Base-by-base conservation (phyloP, 2,329 filamentous ascomycete genomes). In the Diaporthe aspalathi region DNA sequence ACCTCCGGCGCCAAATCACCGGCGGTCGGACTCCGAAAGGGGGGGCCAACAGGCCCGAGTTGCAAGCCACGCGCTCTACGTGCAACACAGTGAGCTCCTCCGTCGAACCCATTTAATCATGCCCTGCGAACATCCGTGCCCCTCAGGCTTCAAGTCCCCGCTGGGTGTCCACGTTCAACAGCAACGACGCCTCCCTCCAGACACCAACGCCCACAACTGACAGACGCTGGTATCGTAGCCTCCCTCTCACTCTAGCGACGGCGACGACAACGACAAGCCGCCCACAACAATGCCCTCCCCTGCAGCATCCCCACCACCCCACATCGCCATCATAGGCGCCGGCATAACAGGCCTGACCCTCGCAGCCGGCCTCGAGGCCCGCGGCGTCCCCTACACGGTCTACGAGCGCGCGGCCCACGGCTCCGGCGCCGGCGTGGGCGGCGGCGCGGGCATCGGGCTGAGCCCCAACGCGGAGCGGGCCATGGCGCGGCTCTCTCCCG, bases 391-490 rank as follows among this genome's bases (percentile, higher is more conserved):
- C 0, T 85, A 82, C 72, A 83, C 78, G 0, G 70, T 88, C 3
- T 88, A 86, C 74, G 86, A 88, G 74, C 82, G 83, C 7, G 81
- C 84, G 0, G 9, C 77, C 1, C 83, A 85, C 67, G 78, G 81
- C 0, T 75, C 77, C 1, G 83, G 85, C 67, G 5, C 9, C 6
- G 78, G 80, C 3, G 85, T 87, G 73, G 83, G 85, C 5, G 83
- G 85, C 5, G 87, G 87, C 0, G 86, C 86, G 0, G 87, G 86
- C 3, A 84, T 88, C 32, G 86, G 84, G 3, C 84, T 87, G 74
- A 84, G 81, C 9, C 84, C 85, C n/a, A 87, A 87, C 72, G 85
- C 85, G 2, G 82, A 87, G 73, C 78, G 79, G 14, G 84, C 85
- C 17, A 83, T 88, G 79, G 73, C 71, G 7, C 66, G 77, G 17